phyloP scores from a whole-genome alignment of 371 early-diverging fungal species.

The Mortierella sp. region DNA sequence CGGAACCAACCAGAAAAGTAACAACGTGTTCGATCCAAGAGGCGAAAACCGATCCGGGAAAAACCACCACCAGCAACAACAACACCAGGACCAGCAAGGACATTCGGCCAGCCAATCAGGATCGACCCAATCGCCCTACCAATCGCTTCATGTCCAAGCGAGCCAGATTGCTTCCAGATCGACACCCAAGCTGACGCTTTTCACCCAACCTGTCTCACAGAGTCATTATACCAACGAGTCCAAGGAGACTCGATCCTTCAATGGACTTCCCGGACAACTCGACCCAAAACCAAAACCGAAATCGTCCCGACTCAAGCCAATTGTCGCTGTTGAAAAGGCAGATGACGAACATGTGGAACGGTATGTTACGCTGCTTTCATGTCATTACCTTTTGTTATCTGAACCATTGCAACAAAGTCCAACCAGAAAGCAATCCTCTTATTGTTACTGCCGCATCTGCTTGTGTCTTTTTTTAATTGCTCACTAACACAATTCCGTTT shows the following conservation, averaged over 20 bases:
- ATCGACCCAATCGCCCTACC: constrained; percentile 33
- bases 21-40: background rate
- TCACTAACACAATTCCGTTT: constrained; percentile 14
- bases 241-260: constrained; percentile 56
- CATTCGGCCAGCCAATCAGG: constrained; percentile 8
- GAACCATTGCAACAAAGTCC: background rate
- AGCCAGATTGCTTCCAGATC: constrained; percentile 48
- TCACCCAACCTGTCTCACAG: constrained; percentile 37
- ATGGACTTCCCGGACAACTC: constrained; percentile 39
- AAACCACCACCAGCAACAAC: constrained; percentile 10
- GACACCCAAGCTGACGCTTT: constrained; percentile 50
- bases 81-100: constrained; percentile 20
- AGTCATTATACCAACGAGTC: constrained; percentile 41
- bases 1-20: constrained; percentile 7
- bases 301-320: constrained; percentile 46
- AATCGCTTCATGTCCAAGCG: constrained; percentile 37
- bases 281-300: constrained; percentile 49
- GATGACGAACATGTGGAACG: constrained; percentile 54
- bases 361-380: constrained; percentile 22
- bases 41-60: background rate
- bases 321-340: constrained; percentile 37
- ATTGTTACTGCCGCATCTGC: background rate
- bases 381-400: constrained; percentile 1
- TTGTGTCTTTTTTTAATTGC: constrained; percentile 9
- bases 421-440: too few species aligned